Evolutionary conservation across 495 filamentous ascomycete genomes (phyloP).

Genomic region (Lasiosphaeria ovina): DNA sequence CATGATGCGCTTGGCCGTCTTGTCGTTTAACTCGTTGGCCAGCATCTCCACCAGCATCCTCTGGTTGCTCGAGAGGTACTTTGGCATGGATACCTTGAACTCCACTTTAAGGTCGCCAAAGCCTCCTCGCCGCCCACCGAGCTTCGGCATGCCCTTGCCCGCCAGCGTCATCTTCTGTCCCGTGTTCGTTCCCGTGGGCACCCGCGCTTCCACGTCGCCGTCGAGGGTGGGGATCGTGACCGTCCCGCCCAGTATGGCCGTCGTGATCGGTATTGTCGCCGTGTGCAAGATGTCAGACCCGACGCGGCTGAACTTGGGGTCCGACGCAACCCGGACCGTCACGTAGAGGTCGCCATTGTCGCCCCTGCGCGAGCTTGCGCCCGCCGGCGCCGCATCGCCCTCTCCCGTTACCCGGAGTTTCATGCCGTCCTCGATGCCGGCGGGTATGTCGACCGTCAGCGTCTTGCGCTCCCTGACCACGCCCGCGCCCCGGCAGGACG

Average conservation of each 20-base stretch:
- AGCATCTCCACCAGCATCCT: conserved; percentile 90
- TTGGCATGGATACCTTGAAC: conserved; percentile 93
- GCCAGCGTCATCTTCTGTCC: conserved; percentile 84
- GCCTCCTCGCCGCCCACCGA: conserved; percentile 50
- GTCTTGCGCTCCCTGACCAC: conserved; percentile 75
- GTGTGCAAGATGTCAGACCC: conserved; percentile 92
- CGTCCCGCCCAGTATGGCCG: conserved; percentile 87
- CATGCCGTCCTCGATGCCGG: conserved; percentile 95
- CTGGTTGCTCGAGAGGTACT: conserved; percentile 85
- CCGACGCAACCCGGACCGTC: conserved; percentile 74
- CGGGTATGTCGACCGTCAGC: conserved; percentile 84
- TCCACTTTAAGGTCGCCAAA: conserved; percentile 87
- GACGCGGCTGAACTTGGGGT: conserved; percentile 78
- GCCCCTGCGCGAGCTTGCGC: conserved; percentile 48
- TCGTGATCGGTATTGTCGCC: conserved; percentile 85
- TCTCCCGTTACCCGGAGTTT: conserved; percentile 74
- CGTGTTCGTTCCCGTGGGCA: conserved; percentile 85
- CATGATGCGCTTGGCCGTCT: conserved; percentile 90
- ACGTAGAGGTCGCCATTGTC: conserved; percentile 81
- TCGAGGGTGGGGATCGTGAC: conserved; percentile 87
- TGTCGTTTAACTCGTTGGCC: conserved; percentile 90
- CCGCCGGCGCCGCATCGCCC: conserved; percentile 80
- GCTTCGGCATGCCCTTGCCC: conserved; percentile 89
- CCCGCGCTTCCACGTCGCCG: conserved; percentile 81
- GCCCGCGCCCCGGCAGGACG: conserved; percentile 73